Conservation (phyloP, 139 green algal genomes). For the Volvox reticuliferus region DNA sequence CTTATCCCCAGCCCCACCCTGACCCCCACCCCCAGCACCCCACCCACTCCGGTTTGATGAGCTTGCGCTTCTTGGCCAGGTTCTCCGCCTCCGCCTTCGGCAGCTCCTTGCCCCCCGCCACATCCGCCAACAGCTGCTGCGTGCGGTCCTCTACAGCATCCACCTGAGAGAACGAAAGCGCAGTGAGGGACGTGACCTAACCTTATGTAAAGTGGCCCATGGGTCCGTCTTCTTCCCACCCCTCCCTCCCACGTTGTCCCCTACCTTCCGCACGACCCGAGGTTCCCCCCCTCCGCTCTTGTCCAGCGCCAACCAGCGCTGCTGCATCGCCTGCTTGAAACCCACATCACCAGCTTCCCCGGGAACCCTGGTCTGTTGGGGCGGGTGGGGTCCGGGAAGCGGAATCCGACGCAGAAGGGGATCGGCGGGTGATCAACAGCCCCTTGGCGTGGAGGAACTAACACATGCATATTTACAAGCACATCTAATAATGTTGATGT, state of each 20-base stretch:
- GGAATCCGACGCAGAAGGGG: too few species aligned
- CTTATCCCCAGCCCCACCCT: background rate
- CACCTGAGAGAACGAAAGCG: slow-evolving; percentile 53
- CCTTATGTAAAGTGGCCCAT: too few species aligned
- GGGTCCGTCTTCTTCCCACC: background rate
- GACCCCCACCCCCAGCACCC: background rate
- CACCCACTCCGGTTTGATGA: slow-evolving; percentile 66
- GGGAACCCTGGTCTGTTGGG: slow-evolving; percentile 61
- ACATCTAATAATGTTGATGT: too few species aligned
- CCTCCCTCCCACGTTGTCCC: background rate
- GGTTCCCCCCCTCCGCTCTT: slow-evolving; percentile 60
- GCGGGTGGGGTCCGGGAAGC: too few species aligned
- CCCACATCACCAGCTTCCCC: slow-evolving; percentile 84
- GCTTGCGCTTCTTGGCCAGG: slow-evolving; percentile 88
- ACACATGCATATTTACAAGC: too few species aligned
- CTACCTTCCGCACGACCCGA: slow-evolving; percentile 67
- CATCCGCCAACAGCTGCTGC: slow-evolving; percentile 62
- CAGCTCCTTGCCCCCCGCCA: slow-evolving; percentile 69
- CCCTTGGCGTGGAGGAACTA: too few species aligned
- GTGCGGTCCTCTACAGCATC: slow-evolving; percentile 76
- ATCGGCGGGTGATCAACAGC: too few species aligned
- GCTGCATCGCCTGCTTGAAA: slow-evolving; percentile 95
- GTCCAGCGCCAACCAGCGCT: slow-evolving; percentile 72
- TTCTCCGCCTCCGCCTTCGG: slow-evolving; percentile 63
- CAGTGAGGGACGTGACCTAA: too few species aligned